Percentiles rank a stretch among this genome's conserved stretches.
These are phyloP conservation scores for Trichosporon ovoides DNA, from an alignment of 1,284 basidiomycete species.

Conservation along the genomic window DNA sequence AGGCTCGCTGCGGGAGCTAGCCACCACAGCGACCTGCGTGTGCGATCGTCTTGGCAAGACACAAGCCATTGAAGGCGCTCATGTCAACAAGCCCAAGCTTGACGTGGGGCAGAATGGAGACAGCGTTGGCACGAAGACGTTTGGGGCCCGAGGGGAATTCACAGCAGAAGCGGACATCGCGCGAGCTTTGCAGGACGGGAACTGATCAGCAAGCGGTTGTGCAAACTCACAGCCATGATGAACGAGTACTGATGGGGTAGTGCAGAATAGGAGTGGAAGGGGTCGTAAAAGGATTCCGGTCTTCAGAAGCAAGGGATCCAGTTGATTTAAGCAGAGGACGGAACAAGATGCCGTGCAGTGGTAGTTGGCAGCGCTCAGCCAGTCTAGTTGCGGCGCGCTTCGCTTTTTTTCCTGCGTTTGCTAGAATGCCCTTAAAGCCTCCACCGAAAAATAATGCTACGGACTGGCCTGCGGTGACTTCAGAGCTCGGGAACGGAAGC, in stretches of 20 bases:
- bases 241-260: constrained; percentile 4
- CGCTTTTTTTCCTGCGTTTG: constrained; percentile 5
- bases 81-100: not conserved
- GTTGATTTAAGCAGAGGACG: constrained; percentile 5
- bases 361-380: not conserved
- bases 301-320: constrained; percentile 1
- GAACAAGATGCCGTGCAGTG: not conserved
- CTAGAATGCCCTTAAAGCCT: constrained; percentile 4
- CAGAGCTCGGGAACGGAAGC: not conserved
- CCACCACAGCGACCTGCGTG: too few species aligned
- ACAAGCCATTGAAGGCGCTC: not conserved
- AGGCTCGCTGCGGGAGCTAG: too few species aligned
- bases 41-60: too few species aligned
- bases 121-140: too few species aligned
- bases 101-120: too few species aligned
- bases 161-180: not conserved
- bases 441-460: not conserved
- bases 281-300: not conserved
- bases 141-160: not conserved
- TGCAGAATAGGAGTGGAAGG: not conserved
- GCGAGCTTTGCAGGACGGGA: too few species aligned
- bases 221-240: constrained; percentile 15
- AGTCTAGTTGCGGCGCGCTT: constrained; percentile 1
- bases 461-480: not conserved
- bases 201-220: not conserved